Percentiles rank a stretch among this genome's conserved stretches.
Evolutionary conservation across 1,284 basidiomycete species (phyloP).

Genomic region (Microbotryum intermedium): DNA sequence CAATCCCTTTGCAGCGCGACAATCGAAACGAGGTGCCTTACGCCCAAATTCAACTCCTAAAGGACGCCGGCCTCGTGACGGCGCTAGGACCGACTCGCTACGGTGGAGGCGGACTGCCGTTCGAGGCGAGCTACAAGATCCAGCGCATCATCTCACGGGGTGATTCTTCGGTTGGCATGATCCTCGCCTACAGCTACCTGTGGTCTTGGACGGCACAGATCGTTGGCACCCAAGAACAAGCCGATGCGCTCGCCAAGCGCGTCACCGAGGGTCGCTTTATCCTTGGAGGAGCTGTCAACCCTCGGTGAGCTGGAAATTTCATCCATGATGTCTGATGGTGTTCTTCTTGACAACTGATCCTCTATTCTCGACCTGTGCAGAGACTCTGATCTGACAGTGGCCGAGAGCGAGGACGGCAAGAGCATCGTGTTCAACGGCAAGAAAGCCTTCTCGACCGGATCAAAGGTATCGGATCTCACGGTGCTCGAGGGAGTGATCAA

Average conservation of each 20-base stretch:
- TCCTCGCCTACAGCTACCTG: constrained; percentile 31
- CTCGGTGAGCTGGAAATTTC: constrained; percentile 16
- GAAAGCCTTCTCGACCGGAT: constrained; percentile 39
- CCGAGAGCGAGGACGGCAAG: constrained; percentile 24
- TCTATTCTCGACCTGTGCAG: not conserved
- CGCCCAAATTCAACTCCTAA: constrained; percentile 37
- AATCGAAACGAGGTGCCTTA: constrained; percentile 37
- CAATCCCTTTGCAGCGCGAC: constrained; percentile 25
- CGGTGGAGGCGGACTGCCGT: constrained; percentile 34
- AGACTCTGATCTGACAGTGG: constrained; percentile 36
- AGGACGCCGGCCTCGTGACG: constrained; percentile 36
- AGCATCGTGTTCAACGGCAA: constrained; percentile 36
- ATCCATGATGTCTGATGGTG: not conserved
- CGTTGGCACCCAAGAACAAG: constrained; percentile 36
- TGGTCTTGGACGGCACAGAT: constrained; percentile 36
- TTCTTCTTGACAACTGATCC: not conserved
- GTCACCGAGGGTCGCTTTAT: constrained; percentile 24
- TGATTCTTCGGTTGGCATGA: constrained; percentile 35
- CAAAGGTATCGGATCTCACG: constrained; percentile 38
- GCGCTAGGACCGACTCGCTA: constrained; percentile 33
- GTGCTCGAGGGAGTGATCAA: constrained; percentile 37
- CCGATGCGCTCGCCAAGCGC: constrained; percentile 24
- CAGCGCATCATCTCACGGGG: constrained; percentile 35
- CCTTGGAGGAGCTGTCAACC: constrained; percentile 39
- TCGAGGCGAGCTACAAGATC: constrained; percentile 34